phyloP scores from a whole-genome alignment of 2,329 filamentous ascomycete species.

The Pseudohalonectria lignicola region DNA sequence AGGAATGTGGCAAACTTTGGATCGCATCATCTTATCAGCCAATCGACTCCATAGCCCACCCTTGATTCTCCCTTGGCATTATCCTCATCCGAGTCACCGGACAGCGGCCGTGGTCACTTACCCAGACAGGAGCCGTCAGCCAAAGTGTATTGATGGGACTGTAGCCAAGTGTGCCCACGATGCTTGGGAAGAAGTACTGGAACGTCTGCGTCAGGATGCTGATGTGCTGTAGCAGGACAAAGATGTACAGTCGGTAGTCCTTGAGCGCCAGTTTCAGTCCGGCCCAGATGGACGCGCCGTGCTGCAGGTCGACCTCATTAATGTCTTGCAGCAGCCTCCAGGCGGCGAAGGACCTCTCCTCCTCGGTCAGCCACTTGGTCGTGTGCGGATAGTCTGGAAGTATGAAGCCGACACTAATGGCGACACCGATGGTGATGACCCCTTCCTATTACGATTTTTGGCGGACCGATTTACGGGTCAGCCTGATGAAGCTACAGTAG shows the following conservation, averaged over 20 bases:
- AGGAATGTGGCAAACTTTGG: conserved; percentile 37
- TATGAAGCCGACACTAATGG: conserved; percentile 6
- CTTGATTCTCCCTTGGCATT: no score
- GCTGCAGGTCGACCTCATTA: conserved; percentile 12
- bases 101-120: no score
- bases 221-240: conserved; percentile 42
- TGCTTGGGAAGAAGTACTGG: conserved; percentile 55
- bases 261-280: conserved; percentile 15
- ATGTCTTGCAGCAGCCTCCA: conserved; percentile 9
- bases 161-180: conserved; percentile 51
- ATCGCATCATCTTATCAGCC: no score
- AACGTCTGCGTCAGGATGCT: conserved; percentile 43
- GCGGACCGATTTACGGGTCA: neutral
- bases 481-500: no score
- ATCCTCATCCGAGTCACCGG: no score
- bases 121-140: conserved; percentile 48
- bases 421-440: conserved; percentile 15
- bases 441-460: conserved; percentile 17
- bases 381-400: conserved; percentile 10
- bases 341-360: conserved; percentile 9
- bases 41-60: no score
- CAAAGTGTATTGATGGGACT: conserved; percentile 40
- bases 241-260: conserved; percentile 35
- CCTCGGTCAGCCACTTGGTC: conserved; percentile 8
- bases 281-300: conserved; percentile 6